Conservation (phyloP, 2,329 filamentous ascomycete species). For the Aspergillus glaucus region DNA sequence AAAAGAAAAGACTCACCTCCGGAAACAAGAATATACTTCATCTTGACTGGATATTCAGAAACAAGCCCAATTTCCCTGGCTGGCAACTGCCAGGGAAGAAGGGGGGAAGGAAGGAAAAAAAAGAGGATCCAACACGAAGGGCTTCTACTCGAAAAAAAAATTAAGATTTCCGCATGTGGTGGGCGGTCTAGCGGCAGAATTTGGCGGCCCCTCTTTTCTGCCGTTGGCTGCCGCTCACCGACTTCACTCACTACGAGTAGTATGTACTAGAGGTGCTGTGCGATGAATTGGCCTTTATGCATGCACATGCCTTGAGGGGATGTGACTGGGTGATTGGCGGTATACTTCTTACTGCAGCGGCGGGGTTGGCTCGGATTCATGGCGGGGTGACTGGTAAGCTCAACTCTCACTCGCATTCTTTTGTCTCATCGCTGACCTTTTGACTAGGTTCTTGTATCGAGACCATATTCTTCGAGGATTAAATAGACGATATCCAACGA, state of each 20-base stretch:
- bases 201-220: neutral
- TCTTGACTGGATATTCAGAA: slow-evolving; percentile 37
- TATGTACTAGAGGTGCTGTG: neutral
- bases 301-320: no score
- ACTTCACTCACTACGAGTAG: neutral
- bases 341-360: no score
- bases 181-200: neutral
- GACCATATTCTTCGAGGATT: no score
- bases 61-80: slow-evolving; percentile 9
- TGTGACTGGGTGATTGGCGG: no score
- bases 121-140: slow-evolving; percentile 2
- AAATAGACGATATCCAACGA: no score
- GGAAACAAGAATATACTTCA: slow-evolving; percentile 78
- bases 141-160: slow-evolving; percentile 7
- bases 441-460: no score
- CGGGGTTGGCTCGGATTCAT: no score
- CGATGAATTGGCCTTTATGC: no score
- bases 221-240: neutral
- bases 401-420: no score
- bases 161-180: neutral
- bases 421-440: no score
- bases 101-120: slow-evolving; percentile 14
- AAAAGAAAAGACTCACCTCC: slow-evolving; percentile 53
- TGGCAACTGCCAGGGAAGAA: slow-evolving; percentile 13
- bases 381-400: no score